phyloP scores from a whole-genome alignment of 2,329 filamentous ascomycete species.

The Neofusicoccum kwambonambiense region DNA sequence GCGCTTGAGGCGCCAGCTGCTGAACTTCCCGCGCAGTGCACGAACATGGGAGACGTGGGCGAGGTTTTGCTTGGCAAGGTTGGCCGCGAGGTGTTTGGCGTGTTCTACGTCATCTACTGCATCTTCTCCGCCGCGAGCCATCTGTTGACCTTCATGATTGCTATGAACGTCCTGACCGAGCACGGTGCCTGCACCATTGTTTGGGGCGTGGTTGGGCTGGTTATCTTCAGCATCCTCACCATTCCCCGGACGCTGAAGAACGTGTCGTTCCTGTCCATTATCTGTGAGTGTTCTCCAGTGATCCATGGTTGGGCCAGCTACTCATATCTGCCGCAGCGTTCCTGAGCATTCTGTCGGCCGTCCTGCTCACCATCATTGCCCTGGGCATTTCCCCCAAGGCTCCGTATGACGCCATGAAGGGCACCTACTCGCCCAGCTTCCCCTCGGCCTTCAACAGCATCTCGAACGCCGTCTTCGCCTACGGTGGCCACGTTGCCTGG shows the following conservation, averaged over 20 bases:
- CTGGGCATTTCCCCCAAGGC: slow-evolving; percentile 53
- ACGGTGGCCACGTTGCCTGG: slow-evolving; percentile 63
- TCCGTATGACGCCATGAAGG: slow-evolving; percentile 29
- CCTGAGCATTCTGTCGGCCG: slow-evolving; percentile 63
- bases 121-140: slow-evolving; percentile 70
- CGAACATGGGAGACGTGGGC: slow-evolving; percentile 69
- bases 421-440: slow-evolving; percentile 52
- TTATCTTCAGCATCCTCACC: slow-evolving; percentile 59
- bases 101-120: slow-evolving; percentile 47
- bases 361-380: slow-evolving; percentile 67
- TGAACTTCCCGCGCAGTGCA: slow-evolving; percentile 52
- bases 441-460: slow-evolving; percentile 58
- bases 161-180: slow-evolving; percentile 63
- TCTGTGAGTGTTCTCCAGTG: slow-evolving; percentile 40
- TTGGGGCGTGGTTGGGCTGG: slow-evolving; percentile 60
- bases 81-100: slow-evolving; percentile 54
- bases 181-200: slow-evolving; percentile 64
- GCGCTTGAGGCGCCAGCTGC: slow-evolving; percentile 61
- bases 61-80: slow-evolving; percentile 59
- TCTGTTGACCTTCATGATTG: slow-evolving; percentile 67
- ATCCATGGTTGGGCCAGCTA: not conserved
- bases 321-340: slow-evolving; percentile 48
- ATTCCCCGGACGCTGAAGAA: slow-evolving; percentile 63
- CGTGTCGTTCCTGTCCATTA: slow-evolving; percentile 61
- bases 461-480: slow-evolving; percentile 31